Conservation (phyloP, 352 stramenopile species). For the Pythium utonaiense region DNA sequence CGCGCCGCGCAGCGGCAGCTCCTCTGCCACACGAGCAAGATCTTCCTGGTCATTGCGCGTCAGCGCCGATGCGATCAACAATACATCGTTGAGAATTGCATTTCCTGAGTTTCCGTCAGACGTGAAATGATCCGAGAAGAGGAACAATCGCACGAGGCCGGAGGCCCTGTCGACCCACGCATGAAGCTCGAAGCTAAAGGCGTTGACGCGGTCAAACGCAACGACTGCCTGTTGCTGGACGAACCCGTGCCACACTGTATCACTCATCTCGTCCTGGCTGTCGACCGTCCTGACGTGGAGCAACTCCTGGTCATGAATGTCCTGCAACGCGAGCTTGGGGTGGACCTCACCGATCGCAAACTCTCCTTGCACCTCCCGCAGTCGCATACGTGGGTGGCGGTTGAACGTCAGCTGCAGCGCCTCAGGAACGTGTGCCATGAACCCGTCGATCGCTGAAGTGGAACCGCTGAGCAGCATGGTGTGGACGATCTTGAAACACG, state of each 20-base stretch:
- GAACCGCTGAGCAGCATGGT: slow-evolving; percentile 11
- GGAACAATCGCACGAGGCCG: slow-evolving; percentile 30
- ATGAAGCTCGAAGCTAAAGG: slow-evolving; percentile 19
- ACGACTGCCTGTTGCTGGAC: background rate
- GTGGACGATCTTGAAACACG: slow-evolving; percentile 15
- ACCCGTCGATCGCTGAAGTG: background rate
- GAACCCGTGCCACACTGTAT: slow-evolving; percentile 1
- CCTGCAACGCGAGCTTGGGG: slow-evolving; percentile 19
- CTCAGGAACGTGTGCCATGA: background rate
- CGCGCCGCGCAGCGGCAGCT: slow-evolving; percentile 25
- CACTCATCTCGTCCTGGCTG: background rate
- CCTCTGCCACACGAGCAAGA: background rate
- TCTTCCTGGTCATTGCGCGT: background rate
- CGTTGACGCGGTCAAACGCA: slow-evolving; percentile 8
- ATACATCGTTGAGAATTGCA: slow-evolving; percentile 35
- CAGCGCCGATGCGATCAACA: background rate
- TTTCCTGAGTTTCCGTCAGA: slow-evolving; percentile 35
- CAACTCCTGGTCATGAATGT: background rate
- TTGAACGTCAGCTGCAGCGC: slow-evolving; percentile 33
- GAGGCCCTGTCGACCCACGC: slow-evolving; percentile 15
- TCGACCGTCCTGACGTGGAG: background rate
- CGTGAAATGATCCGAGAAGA: slow-evolving; percentile 52
- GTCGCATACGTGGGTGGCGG: slow-evolving; percentile 35
- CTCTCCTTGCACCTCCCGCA: slow-evolving; percentile 18
- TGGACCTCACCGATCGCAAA: slow-evolving; percentile 32